Evolutionary conservation across 1,284 basidiomycete genomes (phyloP).

Genomic region (Cystobasidium pallidum): DNA sequence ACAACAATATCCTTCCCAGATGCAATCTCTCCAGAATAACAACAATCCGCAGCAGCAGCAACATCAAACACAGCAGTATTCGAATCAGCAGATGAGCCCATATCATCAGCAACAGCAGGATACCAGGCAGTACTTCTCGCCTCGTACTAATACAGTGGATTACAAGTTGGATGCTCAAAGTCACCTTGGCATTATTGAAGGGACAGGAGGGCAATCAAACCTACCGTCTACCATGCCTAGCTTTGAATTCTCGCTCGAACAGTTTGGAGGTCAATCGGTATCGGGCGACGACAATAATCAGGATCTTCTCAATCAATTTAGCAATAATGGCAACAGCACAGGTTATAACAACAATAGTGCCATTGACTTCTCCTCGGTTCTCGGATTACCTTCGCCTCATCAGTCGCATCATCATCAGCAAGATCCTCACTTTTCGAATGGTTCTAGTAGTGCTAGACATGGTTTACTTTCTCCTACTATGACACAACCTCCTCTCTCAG

Average conservation of each 20-base stretch:
- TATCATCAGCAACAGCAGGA: constrained; percentile 14
- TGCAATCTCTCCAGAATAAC: neutral
- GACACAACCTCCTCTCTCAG: constrained; percentile 20
- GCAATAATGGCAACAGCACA: neutral
- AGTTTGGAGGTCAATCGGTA: constrained; percentile 23
- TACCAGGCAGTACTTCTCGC: constrained; percentile 15
- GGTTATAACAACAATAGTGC: constrained; percentile 13
- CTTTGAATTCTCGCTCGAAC: constrained; percentile 40
- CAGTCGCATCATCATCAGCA: constrained; percentile 7
- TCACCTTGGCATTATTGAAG: neutral
- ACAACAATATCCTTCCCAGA: neutral
- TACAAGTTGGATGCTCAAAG: neutral
- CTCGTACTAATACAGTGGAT: constrained; percentile 10
- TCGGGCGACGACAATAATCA: neutral
- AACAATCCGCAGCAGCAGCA: neutral
- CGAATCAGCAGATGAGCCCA: neutral
- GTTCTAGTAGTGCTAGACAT: neutral
- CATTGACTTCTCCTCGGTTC: constrained; percentile 30
- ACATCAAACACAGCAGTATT: neutral
- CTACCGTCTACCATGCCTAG: constrained; percentile 18
- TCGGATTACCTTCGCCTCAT: constrained; percentile 26
- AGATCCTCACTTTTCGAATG: neutral
- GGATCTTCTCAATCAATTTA: neutral
- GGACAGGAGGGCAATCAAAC: neutral
- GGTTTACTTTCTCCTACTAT: constrained; percentile 8